Evolutionary conservation across 371 early-diverging fungal species (phyloP).

Genomic region (Syncephalastrum racemosum): DNA sequence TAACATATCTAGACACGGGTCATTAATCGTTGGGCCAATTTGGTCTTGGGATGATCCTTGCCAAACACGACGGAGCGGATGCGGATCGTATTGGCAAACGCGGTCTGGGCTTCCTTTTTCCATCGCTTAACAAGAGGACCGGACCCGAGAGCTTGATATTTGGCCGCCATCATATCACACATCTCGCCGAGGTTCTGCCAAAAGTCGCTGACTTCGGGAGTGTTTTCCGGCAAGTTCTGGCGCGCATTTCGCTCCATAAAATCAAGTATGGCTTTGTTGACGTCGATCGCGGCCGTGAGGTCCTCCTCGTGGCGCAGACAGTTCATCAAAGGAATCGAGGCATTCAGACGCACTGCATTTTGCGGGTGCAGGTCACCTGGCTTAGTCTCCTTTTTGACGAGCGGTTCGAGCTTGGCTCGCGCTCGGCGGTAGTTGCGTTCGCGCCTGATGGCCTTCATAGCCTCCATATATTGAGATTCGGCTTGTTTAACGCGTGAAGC

Average conservation of each 20-base stretch:
- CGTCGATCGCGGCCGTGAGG: constrained; percentile 53
- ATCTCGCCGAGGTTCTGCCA: constrained; percentile 63
- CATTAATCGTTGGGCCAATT: constrained; percentile 1
- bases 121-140: constrained; percentile 31
- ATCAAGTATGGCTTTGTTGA: constrained; percentile 52
- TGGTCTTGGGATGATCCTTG: constrained; percentile 47
- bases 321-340: constrained; percentile 58
- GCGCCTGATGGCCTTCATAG: constrained; percentile 31
- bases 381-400: constrained; percentile 14
- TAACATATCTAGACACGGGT: no score
- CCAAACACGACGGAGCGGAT: constrained; percentile 53
- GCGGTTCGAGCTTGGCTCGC: constrained; percentile 22
- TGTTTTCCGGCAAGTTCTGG: constrained; percentile 49
- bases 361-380: constrained; percentile 31
- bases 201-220: constrained; percentile 64
- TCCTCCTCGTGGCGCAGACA: constrained; percentile 50
- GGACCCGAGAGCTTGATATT: constrained; percentile 26
- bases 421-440: constrained; percentile 34
- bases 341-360: constrained; percentile 50
- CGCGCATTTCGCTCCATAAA: constrained; percentile 31
- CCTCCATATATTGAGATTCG: constrained; percentile 26
- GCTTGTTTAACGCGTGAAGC: constrained; percentile 41
- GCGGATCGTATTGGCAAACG: constrained; percentile 46
- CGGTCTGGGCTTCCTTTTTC: constrained; percentile 49
- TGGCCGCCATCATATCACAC: constrained; percentile 44